phyloP scores from a whole-genome alignment of 805 yeast genomes.

The Wickerhamomyces chaumierensis region DNA sequence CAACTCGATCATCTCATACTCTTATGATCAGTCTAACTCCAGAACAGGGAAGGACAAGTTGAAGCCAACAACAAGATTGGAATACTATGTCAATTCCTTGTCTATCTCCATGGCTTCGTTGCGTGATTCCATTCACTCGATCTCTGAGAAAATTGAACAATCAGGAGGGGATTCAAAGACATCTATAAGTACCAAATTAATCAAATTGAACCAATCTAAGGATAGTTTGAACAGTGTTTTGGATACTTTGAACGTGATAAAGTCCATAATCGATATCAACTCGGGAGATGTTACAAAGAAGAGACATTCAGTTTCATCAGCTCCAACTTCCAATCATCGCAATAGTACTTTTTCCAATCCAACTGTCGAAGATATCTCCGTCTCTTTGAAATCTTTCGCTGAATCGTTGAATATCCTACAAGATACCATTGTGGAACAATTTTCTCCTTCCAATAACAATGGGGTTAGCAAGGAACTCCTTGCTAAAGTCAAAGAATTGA shows the following conservation, averaged over 20 bases:
- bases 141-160: conserved; percentile 6
- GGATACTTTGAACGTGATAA: conserved; percentile 32
- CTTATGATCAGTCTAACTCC: conserved; percentile 16
- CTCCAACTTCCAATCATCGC: conserved; percentile 12
- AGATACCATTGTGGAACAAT: conserved; percentile 32
- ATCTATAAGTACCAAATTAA: conserved; percentile 25
- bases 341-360: no score
- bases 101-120: conserved; percentile 47
- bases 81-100: conserved; percentile 53
- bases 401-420: conserved; percentile 32
- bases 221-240: conserved; percentile 34
- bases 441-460: conserved; percentile 20
- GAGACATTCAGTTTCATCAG: conserved; percentile 2
- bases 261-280: conserved; percentile 26
- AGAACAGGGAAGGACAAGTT: conserved; percentile 21
- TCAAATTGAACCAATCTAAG: conserved; percentile 33
- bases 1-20: conserved; percentile 37
- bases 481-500: conserved; percentile 34
- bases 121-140: conserved; percentile 31
- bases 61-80: conserved; percentile 43
- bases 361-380: conserved; percentile 8
- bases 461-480: conserved; percentile 25
- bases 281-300: conserved; percentile 1
- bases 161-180: conserved; percentile 21
- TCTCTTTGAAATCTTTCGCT: conserved; percentile 22